phyloP scores from a whole-genome alignment of 1,284 basidiomycete genomes.

The Ceratobasidium sp. region DNA sequence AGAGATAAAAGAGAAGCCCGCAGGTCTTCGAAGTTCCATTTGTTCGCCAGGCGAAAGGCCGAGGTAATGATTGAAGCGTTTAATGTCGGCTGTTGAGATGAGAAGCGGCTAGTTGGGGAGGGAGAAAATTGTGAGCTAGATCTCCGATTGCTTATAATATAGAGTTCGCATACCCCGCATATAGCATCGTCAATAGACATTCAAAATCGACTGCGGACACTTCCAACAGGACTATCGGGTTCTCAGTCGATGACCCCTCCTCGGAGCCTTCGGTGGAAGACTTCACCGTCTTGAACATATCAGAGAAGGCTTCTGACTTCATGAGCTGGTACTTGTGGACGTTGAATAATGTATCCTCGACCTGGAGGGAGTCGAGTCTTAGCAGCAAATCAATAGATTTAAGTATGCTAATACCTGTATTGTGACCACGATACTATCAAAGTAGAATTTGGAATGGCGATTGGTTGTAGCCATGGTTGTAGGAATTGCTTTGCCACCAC shows the following conservation, averaged over 20 bases:
- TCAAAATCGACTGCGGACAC: conserved; percentile 1
- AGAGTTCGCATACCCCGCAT: not conserved
- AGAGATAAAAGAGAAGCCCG: not conserved
- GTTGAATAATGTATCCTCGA: conserved; percentile 49
- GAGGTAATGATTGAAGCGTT: not conserved
- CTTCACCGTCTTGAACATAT: not conserved
- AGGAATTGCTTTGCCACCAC: not conserved
- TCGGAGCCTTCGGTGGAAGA: not conserved
- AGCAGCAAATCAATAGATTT: not conserved
- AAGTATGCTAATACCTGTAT: not conserved
- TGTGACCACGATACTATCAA: not conserved
- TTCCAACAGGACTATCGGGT: conserved; percentile 4
- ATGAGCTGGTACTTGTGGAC: conserved; percentile 44
- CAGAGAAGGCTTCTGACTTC: not conserved
- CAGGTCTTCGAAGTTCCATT: conserved; percentile 14
- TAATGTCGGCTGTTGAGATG: not conserved
- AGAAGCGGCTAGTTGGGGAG: conserved; percentile 9
- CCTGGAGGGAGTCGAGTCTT: conserved; percentile 42
- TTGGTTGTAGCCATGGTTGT: not conserved
- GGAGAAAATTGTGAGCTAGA: not conserved
- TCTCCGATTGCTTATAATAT: not conserved
- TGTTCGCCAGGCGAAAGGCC: conserved; percentile 13
- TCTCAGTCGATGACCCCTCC: conserved; percentile 9
- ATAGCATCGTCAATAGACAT: not conserved
- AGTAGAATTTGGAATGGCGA: conserved; percentile 13